Evolutionary conservation across 106 monocot genomes (phyloP), one percentile per base, ranked within the genome.

Genomic region (Allium cepa): DNA sequence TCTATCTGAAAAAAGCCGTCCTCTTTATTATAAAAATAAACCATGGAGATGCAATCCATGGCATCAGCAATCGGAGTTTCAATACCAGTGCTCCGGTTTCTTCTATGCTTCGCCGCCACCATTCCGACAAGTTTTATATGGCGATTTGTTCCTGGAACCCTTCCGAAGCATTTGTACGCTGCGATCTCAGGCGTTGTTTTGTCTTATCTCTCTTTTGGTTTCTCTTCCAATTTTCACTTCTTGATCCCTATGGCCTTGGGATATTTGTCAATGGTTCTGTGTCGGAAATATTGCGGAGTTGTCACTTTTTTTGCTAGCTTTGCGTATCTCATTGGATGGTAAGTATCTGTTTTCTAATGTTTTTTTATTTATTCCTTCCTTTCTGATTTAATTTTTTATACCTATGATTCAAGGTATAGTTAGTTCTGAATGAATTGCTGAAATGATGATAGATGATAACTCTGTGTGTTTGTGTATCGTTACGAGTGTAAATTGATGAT

Each of bases 11-110:
- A 36, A 5, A 36, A 36, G 36, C 5, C 36, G 36, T 36, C 36
- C 36, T 36, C 36, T 36, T 36, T 36, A 36, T 36, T 1, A 36
- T 4, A 36, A 36, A 36, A 36, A 36, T 36, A 36, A 36, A 36
- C 36, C 36, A 36, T 36, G 36, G 88, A 82, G 76, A 84, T 99
- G 87, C 85, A 69, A 51, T 69, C 84, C 2, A 85, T 90, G 83
- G 99, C 99, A 69, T 70, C 87, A 69, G 80, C 92, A 69, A 93
- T 99, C 71, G 99, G 99, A 17, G 92, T 99, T 2, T 99, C 99
- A 62, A 79, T 99, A 36, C 87, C 99, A 12, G 99, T 99, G 46
- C 84, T 99, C 60, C 82, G 92, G 11, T 99, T 99, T 76, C 86
- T 99, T 17, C 80, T 99, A 50, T 99, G 92, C 78, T 93, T 90